Evolutionary conservation across 2,329 filamentous ascomycete genomes (phyloP), one percentile per base, ranked within the genome.

Genomic region (Chrysosporium keratinophilum): DNA sequence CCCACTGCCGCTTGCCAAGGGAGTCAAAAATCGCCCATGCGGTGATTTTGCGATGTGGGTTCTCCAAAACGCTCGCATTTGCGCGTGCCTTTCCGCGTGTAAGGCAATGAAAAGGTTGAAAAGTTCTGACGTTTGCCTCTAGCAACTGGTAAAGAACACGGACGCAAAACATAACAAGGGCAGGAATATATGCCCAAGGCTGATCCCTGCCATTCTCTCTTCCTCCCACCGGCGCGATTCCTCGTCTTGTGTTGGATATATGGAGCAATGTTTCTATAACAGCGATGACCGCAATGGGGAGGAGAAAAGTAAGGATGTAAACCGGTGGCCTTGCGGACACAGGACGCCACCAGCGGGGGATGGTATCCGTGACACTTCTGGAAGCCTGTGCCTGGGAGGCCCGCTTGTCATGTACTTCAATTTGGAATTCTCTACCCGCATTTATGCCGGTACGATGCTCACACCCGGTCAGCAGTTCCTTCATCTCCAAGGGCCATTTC

Each of bases 1-100:
- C 47, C 50, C 45, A 60, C 40, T 58, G 58, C 9, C 41, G 39
- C 39, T 60, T 60, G 37, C 37, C n/a, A 12, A 62, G 43, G 0
- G 69, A 71, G 9, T 76, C 83, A 69, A 82, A 81, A 57, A 74
- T 76, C 56, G 77, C 73, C 2, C 82, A 80, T 54, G 70, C 72
- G 31, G 71, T 54, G 6, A 61, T 44, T 40, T 61, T 61, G 31
- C 57, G 54, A 5, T 59, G 56, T 11, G 61, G 57, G 17, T 61
- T 59, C 28, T 60, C 56, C 23, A 59, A 54, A 14, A 62, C 55
- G n/a, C 52, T 59, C 20, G 46, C 52, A 6, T 56, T 43, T 35
- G 57, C 35, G 0, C 55, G 44, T 37, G 54, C 52, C 3, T 31
- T 52, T 15, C 56, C 56, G 9, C 50, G 50, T 7, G 50, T 49